Percentiles rank a stretch among this genome's conserved stretches.
Evolutionary conservation across 768 basidiomycete species (phyloP).

Genomic region (Termitomyces sp.): DNA sequence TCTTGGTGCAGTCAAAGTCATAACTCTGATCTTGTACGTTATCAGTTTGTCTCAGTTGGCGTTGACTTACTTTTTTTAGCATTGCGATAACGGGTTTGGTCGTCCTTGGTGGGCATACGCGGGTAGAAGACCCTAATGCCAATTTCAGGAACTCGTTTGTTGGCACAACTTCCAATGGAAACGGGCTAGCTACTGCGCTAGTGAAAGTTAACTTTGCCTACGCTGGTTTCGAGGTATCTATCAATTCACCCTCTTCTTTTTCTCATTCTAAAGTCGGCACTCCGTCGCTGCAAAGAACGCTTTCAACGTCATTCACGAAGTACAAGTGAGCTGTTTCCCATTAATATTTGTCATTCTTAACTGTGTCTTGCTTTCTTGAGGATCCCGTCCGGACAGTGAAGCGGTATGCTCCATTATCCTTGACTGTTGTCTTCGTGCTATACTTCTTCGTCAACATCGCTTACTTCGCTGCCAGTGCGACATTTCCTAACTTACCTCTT

Average conservation of each 20-base stretch:
- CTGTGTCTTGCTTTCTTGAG: conserved; percentile 1
- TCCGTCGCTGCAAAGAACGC: conserved; percentile 24
- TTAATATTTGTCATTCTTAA: not conserved
- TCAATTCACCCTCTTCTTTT: not conserved
- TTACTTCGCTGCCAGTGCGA: conserved; percentile 31
- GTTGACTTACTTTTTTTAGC: conserved; percentile 10
- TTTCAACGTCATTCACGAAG: conserved; percentile 41
- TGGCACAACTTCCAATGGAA: conserved; percentile 44
- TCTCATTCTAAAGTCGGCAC: no score
- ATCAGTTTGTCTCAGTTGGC: not conserved
- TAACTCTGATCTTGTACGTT: conserved; percentile 24
- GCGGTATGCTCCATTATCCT: conserved; percentile 36
- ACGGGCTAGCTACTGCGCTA: conserved; percentile 33
- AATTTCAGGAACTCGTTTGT: conserved; percentile 56
- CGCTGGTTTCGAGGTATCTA: conserved; percentile 27
- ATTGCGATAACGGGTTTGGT: conserved; percentile 54
- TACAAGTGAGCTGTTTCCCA: conserved; percentile 17
- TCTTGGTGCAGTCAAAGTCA: conserved; percentile 26
- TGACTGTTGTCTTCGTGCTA: conserved; percentile 39
- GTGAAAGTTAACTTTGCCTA: conserved; percentile 35
- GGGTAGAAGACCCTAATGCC: conserved; percentile 47
- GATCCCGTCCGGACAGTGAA: conserved; percentile 42
- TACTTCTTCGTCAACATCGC: conserved; percentile 43
- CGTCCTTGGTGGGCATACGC: conserved; percentile 53
- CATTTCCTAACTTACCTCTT: not conserved